Evolutionary conservation across 352 stramenopile species (phyloP), one percentile per base, ranked within the genome.

Genomic region (Pythium aristosporum): DNA sequence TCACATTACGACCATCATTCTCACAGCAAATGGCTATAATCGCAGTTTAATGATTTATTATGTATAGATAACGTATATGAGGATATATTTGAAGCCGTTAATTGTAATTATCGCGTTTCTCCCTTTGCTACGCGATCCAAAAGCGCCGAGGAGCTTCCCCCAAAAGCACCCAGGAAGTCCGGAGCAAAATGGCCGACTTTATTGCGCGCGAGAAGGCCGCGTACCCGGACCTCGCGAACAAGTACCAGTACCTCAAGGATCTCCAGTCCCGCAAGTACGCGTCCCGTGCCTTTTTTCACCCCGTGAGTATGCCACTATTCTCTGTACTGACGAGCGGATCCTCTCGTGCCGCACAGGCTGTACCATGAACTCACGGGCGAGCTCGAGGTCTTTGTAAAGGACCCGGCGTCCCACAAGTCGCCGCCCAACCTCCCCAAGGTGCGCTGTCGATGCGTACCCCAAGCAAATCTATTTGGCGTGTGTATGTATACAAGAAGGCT

Each of bases 281-380:
- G 8, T 39, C 34, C 34, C 1, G 34, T 39, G 8, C 34, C 3
- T 13, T 10, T 39, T 39, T 39, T 39, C 8, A 2, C 34, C 34
- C 8, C 34, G 11, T 10, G 34, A 10, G 23, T 32, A 9, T 55
- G 56, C 32, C 18, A 18, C 11, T 23, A 32, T 47, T n/a, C 3
- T 30, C 21, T 4, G 47, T 21, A 32, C 34, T 57, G 34, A 49
- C 32, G n/a, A 30, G 25, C 25, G 25, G 25, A 30, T 30, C 25
- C 25, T 30, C 13, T 21, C 64, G 11, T 34, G 46, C 7, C 51
- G 13, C 41, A 16, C 61, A 99, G 98, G 76, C 73, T 99, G 34
- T 99, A 97, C 87, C 97, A 99, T 92, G 96, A 99, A 74, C 89
- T 99, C 23, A 99, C 97, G 5, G 76, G 96, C 57, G 82, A 88